Evolutionary conservation across 306 rosid species (phyloP), one percentile per base, ranked within the genome.

Genomic region (Castanea mollissima): DNA sequence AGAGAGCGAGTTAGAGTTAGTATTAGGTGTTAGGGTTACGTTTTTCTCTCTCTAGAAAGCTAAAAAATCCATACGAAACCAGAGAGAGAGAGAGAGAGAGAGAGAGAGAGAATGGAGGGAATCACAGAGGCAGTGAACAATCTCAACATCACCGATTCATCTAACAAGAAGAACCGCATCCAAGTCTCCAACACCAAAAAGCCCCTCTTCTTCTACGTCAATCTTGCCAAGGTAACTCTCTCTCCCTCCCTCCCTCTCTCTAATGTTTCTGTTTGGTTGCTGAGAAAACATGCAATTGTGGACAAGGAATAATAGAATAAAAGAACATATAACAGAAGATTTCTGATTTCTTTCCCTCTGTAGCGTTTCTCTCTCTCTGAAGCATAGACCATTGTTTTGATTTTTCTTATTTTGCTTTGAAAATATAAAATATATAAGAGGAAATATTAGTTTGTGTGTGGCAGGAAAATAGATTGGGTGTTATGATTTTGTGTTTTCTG

Each of bases 101-200:
- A 13, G 54, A 49, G 54, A 12, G 4, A 4, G 41, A 35, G 14
- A 20, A 91, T 86, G 92, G 93, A 91, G 75, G 88, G 82, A 49
- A 81, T 89, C 70, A 80, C 91, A 0, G 93, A 88, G 72, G 91
- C 80, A 60, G 91, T 88, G 38, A 83, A 88, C 75, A 85, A 85
- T 85, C 55, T 91, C 71, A 79, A 76, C 62, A 78, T 89, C 77
- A 19, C 87, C 2, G 96, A 89, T 71, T 60, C 57, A 5, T 12
- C 49, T 12, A 77, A 57, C 64, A 91, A 91, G 83, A 89, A 83
- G 90, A 91, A 89, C 76, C 96, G 96, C 32, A 91, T 91, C 81
- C 93, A 91, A 75, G 96, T 91, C 76, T 91, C 96, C 9, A 89
- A 86, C 76, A 89, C 93, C 80, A 91, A 91, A 79, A 91, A 88